Evolutionary conservation across 2,329 filamentous ascomycete species (phyloP).

Genomic region (Akanthomyces uredinophilus): DNA sequence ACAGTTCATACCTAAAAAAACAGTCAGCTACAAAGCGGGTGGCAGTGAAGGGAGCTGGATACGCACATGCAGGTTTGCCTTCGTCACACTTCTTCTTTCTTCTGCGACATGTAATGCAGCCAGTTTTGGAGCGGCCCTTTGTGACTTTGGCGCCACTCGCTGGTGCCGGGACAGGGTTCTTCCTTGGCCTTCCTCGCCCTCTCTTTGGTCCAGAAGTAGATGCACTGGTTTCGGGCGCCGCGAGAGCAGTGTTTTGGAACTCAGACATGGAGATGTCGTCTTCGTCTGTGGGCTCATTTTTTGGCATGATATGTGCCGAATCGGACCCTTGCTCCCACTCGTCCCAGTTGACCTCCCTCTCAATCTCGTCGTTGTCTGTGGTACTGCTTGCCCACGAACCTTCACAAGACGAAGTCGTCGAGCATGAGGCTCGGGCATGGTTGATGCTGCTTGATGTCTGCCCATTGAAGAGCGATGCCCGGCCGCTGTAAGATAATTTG

Average conservation of each 20-base stretch:
- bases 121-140: slow-evolving; percentile 69
- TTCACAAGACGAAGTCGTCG: slow-evolving; percentile 41
- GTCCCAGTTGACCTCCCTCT: neutral
- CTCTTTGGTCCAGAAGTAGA: slow-evolving; percentile 42
- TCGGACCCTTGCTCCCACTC: slow-evolving; percentile 43
- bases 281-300: slow-evolving; percentile 54
- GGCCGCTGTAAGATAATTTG: slow-evolving; percentile 35
- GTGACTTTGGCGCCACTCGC: slow-evolving; percentile 61
- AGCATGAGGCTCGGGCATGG: slow-evolving; percentile 21
- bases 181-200: slow-evolving; percentile 75
- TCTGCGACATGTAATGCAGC: slow-evolving; percentile 62
- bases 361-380: slow-evolving; percentile 32
- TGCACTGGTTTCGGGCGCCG: slow-evolving; percentile 20
- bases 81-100: slow-evolving; percentile 71
- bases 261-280: slow-evolving; percentile 46
- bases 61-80: slow-evolving; percentile 60
- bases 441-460: slow-evolving; percentile 28
- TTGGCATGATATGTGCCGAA: slow-evolving; percentile 44
- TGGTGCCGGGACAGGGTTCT: slow-evolving; percentile 63
- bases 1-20: slow-evolving; percentile 68
- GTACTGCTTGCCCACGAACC: slow-evolving; percentile 36
- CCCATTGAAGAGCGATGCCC: slow-evolving; percentile 50
- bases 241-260: slow-evolving; percentile 38
- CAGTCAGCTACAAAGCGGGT: slow-evolving; percentile 11
- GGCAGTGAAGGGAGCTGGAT: neutral